These are phyloP conservation scores for Pseudocercospora cruenta DNA, from an alignment of 2,329 filamentous ascomycete species.

Conservation along the genomic window DNA sequence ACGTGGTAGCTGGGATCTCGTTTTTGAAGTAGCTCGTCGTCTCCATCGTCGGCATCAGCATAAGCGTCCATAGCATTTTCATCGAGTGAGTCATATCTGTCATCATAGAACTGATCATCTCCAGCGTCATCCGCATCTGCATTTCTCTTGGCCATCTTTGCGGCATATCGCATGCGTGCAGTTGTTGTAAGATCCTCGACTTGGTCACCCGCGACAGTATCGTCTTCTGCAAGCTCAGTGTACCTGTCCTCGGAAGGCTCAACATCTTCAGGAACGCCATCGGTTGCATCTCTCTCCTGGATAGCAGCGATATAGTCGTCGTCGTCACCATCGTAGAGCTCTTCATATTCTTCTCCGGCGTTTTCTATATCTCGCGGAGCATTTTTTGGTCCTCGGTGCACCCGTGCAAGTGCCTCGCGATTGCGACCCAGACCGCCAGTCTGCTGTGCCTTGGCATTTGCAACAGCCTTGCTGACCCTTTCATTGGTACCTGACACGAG, in stretches of 20 bases:
- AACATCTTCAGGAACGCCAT: not conserved
- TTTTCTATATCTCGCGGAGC: not conserved
- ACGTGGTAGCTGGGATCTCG: not conserved
- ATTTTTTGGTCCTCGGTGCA: not conserved
- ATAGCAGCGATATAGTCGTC: not conserved
- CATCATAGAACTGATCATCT: not conserved
- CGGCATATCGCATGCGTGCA: not conserved
- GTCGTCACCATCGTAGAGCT: not conserved
- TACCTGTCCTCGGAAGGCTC: not conserved
- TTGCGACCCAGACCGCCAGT: not conserved
- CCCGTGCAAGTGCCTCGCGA: not conserved
- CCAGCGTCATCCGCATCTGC: not conserved
- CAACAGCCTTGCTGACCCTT: not conserved
- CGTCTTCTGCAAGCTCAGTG: not conserved
- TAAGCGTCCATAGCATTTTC: not conserved
- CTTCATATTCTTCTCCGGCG: not conserved
- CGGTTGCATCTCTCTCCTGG: not conserved
- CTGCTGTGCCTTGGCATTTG: not conserved
- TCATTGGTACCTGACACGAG: not conserved
- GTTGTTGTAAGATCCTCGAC: not conserved
- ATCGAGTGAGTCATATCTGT: not conserved
- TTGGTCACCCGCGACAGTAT: not conserved
- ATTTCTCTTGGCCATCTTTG: not conserved
- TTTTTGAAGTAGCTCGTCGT: not conserved
- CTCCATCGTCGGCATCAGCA: not conserved